Conservation (phyloP, 352 stramenopile species). For the Globisporangium irregulare region DNA sequence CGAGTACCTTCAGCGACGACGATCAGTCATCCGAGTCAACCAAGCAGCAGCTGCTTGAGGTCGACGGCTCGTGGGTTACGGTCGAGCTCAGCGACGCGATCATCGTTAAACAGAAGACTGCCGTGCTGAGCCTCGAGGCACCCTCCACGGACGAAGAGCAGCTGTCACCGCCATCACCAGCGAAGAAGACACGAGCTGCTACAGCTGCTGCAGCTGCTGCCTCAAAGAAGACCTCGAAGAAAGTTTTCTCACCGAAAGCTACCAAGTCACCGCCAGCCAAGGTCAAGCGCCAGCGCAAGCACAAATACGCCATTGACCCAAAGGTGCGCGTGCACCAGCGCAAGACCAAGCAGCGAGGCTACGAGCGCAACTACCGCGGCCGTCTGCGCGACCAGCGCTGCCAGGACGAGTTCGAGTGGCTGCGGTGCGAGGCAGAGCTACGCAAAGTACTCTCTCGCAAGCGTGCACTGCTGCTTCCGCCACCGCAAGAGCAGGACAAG, state of each 20-base stretch:
- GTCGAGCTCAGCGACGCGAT: slow-evolving; percentile 1
- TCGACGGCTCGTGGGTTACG: slow-evolving; percentile 1
- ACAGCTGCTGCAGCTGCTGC: neutral
- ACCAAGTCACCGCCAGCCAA: neutral
- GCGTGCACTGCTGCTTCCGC: neutral
- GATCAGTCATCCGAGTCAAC: neutral
- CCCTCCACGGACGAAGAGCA: neutral
- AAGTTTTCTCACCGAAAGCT: neutral
- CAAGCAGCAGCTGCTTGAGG: neutral
- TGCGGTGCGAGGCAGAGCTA: slow-evolving; percentile 7
- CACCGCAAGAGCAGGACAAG: slow-evolving; percentile 1
- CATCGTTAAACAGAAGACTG: neutral
- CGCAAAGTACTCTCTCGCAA: slow-evolving; percentile 7
- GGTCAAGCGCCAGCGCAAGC: neutral
- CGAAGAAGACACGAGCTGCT: neutral
- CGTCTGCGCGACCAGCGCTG: slow-evolving; percentile 9
- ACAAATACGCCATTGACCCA: neutral
- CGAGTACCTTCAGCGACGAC: neutral
- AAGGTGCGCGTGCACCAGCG: slow-evolving; percentile 4
- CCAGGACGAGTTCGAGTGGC: slow-evolving; percentile 12
- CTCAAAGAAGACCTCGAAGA: neutral
- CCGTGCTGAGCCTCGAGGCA: neutral
- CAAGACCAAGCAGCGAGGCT: slow-evolving; percentile 18
- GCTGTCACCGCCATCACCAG: neutral
- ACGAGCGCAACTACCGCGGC: slow-evolving; percentile 14